phyloP scores from a whole-genome alignment of 179 eudicot genomes.

The Silene noctiflora region DNA sequence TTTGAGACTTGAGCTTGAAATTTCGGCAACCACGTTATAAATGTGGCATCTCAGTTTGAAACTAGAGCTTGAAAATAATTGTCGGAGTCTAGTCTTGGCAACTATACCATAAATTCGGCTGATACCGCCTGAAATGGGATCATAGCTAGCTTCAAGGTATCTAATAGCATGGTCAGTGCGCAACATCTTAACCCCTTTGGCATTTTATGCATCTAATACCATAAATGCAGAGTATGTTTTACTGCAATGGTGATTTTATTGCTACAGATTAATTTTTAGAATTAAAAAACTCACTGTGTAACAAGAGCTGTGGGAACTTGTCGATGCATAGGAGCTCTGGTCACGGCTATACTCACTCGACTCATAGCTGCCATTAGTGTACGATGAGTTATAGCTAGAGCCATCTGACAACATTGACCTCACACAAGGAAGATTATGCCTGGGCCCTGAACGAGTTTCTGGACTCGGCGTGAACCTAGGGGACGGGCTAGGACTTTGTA shows the following conservation, averaged over 20 bases:
- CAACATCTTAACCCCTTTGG: neutral
- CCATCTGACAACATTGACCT: constrained; percentile 2
- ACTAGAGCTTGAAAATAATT: too few relatives aligned
- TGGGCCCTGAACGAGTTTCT: neutral
- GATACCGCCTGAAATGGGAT: neutral
- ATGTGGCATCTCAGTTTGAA: too few relatives aligned
- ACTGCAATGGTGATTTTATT: neutral
- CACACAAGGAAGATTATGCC: neutral
- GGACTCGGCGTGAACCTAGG: neutral
- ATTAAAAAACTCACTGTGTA: constrained; percentile 15
- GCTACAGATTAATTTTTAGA: neutral
- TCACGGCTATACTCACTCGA: constrained; percentile 10
- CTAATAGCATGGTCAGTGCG: neutral
- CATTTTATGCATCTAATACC: neutral
- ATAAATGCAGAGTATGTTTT: neutral
- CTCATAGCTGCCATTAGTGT: constrained; percentile 9
- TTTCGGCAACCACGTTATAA: too few relatives aligned
- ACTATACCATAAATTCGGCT: neutral
- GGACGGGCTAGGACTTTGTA: neutral
- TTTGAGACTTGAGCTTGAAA: too few relatives aligned
- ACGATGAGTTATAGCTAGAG: constrained; percentile 6
- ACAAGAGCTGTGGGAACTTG: neutral
- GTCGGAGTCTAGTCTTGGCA: neutral
- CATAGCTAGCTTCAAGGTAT: neutral
- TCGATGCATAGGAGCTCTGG: constrained; percentile 8